Base-by-base conservation (phyloP, 139 green algal genomes). In the Chloropicon primus region DNA sequence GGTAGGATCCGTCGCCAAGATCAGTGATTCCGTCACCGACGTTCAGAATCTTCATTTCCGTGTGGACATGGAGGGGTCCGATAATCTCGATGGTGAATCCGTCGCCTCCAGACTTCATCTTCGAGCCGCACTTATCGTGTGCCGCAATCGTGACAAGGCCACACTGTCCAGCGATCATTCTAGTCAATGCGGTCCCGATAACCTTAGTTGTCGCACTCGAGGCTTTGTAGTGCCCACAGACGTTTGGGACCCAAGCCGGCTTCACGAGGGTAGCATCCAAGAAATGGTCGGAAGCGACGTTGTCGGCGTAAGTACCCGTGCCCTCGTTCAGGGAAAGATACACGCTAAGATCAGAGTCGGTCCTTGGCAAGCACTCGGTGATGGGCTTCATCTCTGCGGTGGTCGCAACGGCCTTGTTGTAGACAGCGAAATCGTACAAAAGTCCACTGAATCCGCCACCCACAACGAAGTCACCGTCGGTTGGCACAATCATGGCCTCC, bases 31-130 rank as follows among this genome's bases (percentile, higher is more conserved):
- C 79, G 23, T 62, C 21, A 24, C 78, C 78, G 1, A 73, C 1
- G 21, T 25, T 74, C 22, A 79, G 74, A 24, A 22, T 27, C 1
- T 27, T 41, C 2, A 76, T 28, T 22, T 82, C 23, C 26, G 74
- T 74, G 79, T 82, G 79, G 24, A 82, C 41, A 71, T 82, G 79
- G 5, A 80, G 28, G 2, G 79, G 79, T 54, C 79, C 79, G 2
- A 80, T 27, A 2, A 82, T 27, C 26, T 76, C 26, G 10, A 82
- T 62, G 2, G 74, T 79, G 25, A 73, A 79, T 2, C 54, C 29
- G 41, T 82, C 79, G 41, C 79, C 79, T 25, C 79, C 79, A 26
- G n/a, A n/a, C 26, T 80, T 76, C 1, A 26, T 24, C 74, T 54
- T 77, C 2, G 22, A 24, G 74, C 79, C 79, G 25, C 74, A 79